Evolutionary conservation across 768 basidiomycete species (phyloP).

Genomic region (Amanita muscaria): DNA sequence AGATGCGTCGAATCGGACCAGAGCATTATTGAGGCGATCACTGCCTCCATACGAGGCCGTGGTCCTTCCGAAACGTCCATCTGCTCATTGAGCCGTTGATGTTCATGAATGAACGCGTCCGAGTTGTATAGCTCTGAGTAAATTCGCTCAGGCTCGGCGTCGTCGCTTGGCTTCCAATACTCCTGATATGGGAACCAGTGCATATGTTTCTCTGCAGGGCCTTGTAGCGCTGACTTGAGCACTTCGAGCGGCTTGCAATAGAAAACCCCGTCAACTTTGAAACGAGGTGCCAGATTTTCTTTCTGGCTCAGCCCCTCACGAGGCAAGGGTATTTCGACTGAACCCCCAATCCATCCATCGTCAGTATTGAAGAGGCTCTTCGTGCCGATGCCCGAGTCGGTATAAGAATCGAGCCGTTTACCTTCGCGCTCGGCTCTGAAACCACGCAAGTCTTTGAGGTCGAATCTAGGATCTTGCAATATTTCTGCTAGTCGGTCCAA

Average conservation of each 20-base stretch:
- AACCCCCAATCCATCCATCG: conserved; percentile 5
- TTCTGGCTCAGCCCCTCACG: conserved; percentile 14
- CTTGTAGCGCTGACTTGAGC: conserved; percentile 15
- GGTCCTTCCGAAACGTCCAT: conserved; percentile 6
- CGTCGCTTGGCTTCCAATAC: conserved; percentile 10
- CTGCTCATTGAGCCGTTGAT: conserved; percentile 10
- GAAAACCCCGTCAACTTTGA: conserved; percentile 19
- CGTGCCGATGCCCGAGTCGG: no score
- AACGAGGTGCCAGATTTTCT: conserved; percentile 11
- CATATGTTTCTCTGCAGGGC: conserved; percentile 13
- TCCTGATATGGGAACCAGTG: conserved; percentile 23
- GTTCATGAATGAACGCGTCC: conserved; percentile 17
- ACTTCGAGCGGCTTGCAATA: conserved; percentile 17
- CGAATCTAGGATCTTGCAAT: conserved; percentile 15
- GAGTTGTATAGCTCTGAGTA: conserved; percentile 20
- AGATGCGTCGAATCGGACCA: conserved; percentile 12
- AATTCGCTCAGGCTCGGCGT: conserved; percentile 11
- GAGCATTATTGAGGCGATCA: background rate
- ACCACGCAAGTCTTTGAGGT: conserved; percentile 11
- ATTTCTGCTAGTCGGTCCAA: conserved; percentile 15
- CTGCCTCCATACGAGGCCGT: no score
- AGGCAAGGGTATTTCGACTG: conserved; percentile 20
- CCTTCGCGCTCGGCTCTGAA: conserved; percentile 14
- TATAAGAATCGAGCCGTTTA: conserved; percentile 9
- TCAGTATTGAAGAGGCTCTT: conserved; percentile 11